Evolutionary conservation across 1,284 basidiomycete genomes (phyloP), one percentile per base, ranked within the genome.

Genomic region (Ceratobasidium sp.): DNA sequence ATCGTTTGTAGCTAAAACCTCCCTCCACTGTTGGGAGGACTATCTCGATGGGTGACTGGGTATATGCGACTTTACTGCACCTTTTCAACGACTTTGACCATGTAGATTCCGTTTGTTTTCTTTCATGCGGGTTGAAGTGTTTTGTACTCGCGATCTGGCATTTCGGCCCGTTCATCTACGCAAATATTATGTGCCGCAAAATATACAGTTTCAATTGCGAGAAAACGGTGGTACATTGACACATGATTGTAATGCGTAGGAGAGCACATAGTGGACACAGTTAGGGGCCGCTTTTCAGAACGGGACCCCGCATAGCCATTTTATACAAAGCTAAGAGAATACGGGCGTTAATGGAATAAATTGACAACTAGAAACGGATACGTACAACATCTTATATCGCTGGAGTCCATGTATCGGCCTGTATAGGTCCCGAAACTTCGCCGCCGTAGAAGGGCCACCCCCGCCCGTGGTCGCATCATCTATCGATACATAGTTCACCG

Each of bases 401-500:
- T 48, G 45, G 8, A 44, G 45, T 8, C 15, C 41, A 31, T 72
- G 67, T 27, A 56, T 51, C 17, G 54, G 67, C 45, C 31, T 44
- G 44, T 47, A 72, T 36, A 44, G 54, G 27, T 72, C 54, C 54
- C 50, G 47, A 56, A 57, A 72, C 7, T 45, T 41, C 19, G 48
- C 44, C 4, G 51, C 24, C 6, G 47, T 62, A 22, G 69, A 72
- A 11, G 56, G 36, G 7, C 47, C 47, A 19, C 22, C 69, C 22
- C 56, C 90, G 89, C 6, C 86, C 86, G 76, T 89, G 84, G 41
- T 89, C 80, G 4, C 82, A 81, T 45, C 84, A 84, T 27, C 75
- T 44, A 33, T 66, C 77, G 60, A 47, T 1, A 22, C 85, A 82
- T 1, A 44, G 45, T 53, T 57, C 14, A 72, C 14, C 0, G 69